Percentiles rank a stretch among this genome's conserved stretches.
phyloP scores from a whole-genome alignment of 495 filamentous ascomycete genomes.

The Podospora appendiculata region DNA sequence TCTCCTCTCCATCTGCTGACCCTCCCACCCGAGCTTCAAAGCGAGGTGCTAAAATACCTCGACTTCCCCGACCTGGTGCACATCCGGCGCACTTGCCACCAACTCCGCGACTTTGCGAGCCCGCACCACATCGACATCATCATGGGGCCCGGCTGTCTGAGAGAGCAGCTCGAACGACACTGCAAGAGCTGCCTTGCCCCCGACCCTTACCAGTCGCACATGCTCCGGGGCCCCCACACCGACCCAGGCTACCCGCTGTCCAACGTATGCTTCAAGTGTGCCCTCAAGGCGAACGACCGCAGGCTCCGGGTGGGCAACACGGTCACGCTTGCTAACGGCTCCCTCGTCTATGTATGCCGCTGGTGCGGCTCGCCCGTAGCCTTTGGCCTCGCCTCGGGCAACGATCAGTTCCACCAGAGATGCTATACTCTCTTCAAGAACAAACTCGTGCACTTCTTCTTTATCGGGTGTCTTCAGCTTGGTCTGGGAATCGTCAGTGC shows the following conservation, averaged over 20 bases:
- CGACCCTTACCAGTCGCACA: slow-evolving; percentile 10
- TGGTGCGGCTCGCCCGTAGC: slow-evolving; percentile 21
- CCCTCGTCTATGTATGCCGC: slow-evolving; percentile 17
- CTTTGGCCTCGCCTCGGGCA: slow-evolving; percentile 3
- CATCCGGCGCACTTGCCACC: slow-evolving; percentile 26
- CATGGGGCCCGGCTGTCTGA: slow-evolving; percentile 9
- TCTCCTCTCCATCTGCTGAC: slow-evolving; percentile 10
- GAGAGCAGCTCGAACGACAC: slow-evolving; percentile 13
- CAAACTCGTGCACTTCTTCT: slow-evolving; percentile 14
- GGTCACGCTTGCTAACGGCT: slow-evolving; percentile 13
- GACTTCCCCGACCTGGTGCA: slow-evolving; percentile 19
- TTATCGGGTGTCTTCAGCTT: slow-evolving; percentile 21
- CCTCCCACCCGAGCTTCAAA: slow-evolving; percentile 25
- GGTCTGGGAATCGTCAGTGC: slow-evolving; percentile 14
- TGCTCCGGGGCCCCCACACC: slow-evolving; percentile 6
- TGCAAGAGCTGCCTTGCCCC: slow-evolving; percentile 18
- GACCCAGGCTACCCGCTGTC: slow-evolving; percentile 19
- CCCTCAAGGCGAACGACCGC: slow-evolving; percentile 11
- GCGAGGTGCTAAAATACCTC: slow-evolving; percentile 17
- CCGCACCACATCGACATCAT: slow-evolving; percentile 14
- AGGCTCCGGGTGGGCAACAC: slow-evolving; percentile 13
- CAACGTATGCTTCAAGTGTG: slow-evolving; percentile 17
- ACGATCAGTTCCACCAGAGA: slow-evolving; percentile 18
- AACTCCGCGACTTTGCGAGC: slow-evolving; percentile 12
- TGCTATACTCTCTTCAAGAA: slow-evolving; percentile 21